Evolutionary conservation across 208 protist genomes (phyloP), one percentile per base, ranked within the genome.

Genomic region (Wallacemonas sp.): DNA sequence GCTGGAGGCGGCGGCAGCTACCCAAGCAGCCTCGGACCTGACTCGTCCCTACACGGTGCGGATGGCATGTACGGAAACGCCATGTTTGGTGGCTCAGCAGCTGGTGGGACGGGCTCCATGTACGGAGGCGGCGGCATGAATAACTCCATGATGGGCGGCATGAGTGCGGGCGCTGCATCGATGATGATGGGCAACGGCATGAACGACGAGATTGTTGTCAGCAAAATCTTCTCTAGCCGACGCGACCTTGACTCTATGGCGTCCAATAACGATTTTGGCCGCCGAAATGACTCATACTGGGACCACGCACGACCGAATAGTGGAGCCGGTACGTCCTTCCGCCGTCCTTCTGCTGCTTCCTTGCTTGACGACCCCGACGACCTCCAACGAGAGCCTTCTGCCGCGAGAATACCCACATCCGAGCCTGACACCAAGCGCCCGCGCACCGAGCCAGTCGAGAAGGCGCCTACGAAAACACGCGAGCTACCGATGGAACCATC

Each of bases 181-280:
- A 30, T 22, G 17, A 75, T 75, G 72, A 77, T 74, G 71, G 66
- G 64, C 0, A n/a, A n/a, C n/a, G n/a, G n/a, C n/a, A 64, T 70
- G 28, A 69, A 70, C 49, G 80, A 83, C 55, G 45, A 77, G 53
- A 80, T 87, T 38, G 38, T 80, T 21, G 82, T 82, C 62, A 85
- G 75, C 22, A 93, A 90, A 65, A 28, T 90, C 22, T 93, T 93
- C 66, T 77, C 79, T 28, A 89, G 82, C 47, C 86, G 86, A 21
- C 86, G 82, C 21, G 82, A 92, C 33, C 66, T 80, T 22, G 69
- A 82, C 41, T 47, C 41, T 26, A 38, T 86, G 19, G 74, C 68
- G 3, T 85, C 80, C 28, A 56, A 55, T 19, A 38, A 42, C n/a
- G 82, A 89, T 46, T 86, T 81, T 33, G 70, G 69, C 3, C 79